These are phyloP conservation scores for Plenodomus biglobosus DNA, from an alignment of 2,329 filamentous ascomycete species.

Conservation along the genomic window DNA sequence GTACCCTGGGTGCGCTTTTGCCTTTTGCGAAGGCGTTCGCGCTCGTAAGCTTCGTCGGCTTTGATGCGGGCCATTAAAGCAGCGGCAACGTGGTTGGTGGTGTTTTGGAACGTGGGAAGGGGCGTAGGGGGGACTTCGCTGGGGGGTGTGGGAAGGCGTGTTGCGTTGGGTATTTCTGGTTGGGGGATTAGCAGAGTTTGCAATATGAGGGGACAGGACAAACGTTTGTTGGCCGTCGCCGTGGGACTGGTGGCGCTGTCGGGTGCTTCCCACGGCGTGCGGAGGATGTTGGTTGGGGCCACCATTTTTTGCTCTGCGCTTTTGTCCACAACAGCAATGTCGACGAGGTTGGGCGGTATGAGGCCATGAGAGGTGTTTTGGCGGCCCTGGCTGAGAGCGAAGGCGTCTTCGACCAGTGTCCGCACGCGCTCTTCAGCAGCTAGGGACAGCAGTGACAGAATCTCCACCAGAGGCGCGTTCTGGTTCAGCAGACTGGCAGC, in stretches of 20 bases:
- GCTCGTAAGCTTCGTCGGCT: constrained; percentile 70
- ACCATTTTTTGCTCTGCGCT: constrained; percentile 43
- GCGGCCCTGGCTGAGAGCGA: constrained; percentile 68
- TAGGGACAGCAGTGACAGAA: constrained; percentile 79
- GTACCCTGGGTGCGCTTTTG: constrained; percentile 43
- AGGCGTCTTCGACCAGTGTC: constrained; percentile 75
- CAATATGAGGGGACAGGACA: constrained; percentile 5
- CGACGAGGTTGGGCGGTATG: constrained; percentile 73
- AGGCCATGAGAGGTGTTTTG: constrained; percentile 78
- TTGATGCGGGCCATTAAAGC: constrained; percentile 35
- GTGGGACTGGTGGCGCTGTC: constrained; percentile 58
- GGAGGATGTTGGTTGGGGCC: constrained; percentile 41
- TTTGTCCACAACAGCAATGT: constrained; percentile 63
- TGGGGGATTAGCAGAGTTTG: constrained; percentile 9
- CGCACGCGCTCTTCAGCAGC: constrained; percentile 78
- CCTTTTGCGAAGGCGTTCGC: constrained; percentile 57
- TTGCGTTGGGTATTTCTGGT: constrained; percentile 39
- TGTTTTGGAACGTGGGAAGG: constrained; percentile 51
- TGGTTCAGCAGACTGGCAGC: constrained; percentile 65
- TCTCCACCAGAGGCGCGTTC: constrained; percentile 75
- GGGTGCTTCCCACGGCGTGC: constrained; percentile 46
- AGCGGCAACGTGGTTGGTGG: constrained; percentile 65
- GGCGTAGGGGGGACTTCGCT: constrained; percentile 53
- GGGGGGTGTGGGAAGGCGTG: constrained; percentile 50
- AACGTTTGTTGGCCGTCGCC: constrained; percentile 48